Base-by-base conservation (phyloP, 2,329 filamentous ascomycete genomes). In the Venturia pyrina region DNA sequence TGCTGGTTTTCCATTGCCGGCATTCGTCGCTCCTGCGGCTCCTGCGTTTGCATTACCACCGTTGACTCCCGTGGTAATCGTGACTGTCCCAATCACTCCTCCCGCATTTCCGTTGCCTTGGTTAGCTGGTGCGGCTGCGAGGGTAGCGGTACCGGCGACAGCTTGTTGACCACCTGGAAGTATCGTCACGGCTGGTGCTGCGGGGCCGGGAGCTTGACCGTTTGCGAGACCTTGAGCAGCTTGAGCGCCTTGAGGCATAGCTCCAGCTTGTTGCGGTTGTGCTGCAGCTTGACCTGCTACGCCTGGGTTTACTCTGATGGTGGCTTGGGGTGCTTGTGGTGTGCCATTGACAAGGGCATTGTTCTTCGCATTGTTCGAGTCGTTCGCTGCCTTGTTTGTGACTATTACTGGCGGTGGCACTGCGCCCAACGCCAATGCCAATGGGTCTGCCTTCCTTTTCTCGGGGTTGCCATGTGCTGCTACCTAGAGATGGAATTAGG, bases 31-130 rank as follows among this genome's bases (percentile, higher is more conserved):
- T 24, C 13, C 46, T 24, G 50, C 8, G 50, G 34, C 50, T 65
- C 41, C 53, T 19, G 34, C 37, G n/a, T 65, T 65, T 10, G 37
- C 62, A 19, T 64, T 64, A 1, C 37, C 64, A 28, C 56, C 56
- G n/a, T 62, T 56, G 13, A 62, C 65, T 11, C 24, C 60, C 5
- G 48, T 44, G 19, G 64, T 66, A 40, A 66, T 64, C 6, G 65
- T 59, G 28, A 66, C 57, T n/a, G 59, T 66, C 24, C 21, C 17
- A 5, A 40, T 44, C 13, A 53, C 32, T 24, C 57, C 53, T n/a
- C 37, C 64, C 11, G 64, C 56, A 7, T 34, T 43, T 62, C 60
- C 60, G 6, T 62, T 43, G 60, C 60, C 60, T 62, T 64, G 62
- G 17, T 34, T 50, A 28, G 62, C 43, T n/a, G 41, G 37, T 63